Conservation (phyloP, 371 early-diverging fungal genomes). For the Mortierella sp. region DNA sequence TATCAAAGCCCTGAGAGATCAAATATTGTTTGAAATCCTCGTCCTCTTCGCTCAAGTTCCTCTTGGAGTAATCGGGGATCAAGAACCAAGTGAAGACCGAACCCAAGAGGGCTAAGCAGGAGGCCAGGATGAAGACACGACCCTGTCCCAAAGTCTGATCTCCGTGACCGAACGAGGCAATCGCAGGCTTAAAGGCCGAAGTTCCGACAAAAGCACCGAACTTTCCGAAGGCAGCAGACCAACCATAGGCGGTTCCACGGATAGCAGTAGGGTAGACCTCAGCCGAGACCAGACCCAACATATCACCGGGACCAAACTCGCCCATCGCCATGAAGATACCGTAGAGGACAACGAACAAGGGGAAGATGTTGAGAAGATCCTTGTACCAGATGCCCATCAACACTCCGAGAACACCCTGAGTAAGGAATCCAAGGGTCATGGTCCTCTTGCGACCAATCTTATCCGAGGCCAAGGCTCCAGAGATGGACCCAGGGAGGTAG, state of each 20-base stretch:
- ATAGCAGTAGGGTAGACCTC: conserved; percentile 72
- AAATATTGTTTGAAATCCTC: conserved; percentile 63
- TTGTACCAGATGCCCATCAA: conserved; percentile 66
- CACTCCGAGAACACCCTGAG: conserved; percentile 68
- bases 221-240: conserved; percentile 70
- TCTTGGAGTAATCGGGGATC: conserved; percentile 59
- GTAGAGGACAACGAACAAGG: conserved; percentile 73
- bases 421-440: conserved; percentile 65
- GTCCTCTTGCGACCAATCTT: conserved; percentile 68
- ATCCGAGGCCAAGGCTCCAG: conserved; percentile 67
- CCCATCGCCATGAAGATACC: conserved; percentile 69
- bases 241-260: conserved; percentile 72
- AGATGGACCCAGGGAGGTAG: conserved; percentile 68
- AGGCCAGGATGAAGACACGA: conserved; percentile 63
- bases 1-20: conserved; percentile 62
- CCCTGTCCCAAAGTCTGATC: conserved; percentile 57
- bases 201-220: conserved; percentile 67
- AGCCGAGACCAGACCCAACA: conserved; percentile 66
- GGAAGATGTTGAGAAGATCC: conserved; percentile 60
- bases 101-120: conserved; percentile 62
- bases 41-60: conserved; percentile 65
- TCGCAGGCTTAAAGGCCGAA: conserved; percentile 61
- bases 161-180: conserved; percentile 56
- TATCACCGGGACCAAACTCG: conserved; percentile 72
- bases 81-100: conserved; percentile 57